These are phyloP conservation scores for Colletotrichum sojae DNA, from an alignment of 2,329 filamentous ascomycete genomes.

Conservation along the genomic window DNA sequence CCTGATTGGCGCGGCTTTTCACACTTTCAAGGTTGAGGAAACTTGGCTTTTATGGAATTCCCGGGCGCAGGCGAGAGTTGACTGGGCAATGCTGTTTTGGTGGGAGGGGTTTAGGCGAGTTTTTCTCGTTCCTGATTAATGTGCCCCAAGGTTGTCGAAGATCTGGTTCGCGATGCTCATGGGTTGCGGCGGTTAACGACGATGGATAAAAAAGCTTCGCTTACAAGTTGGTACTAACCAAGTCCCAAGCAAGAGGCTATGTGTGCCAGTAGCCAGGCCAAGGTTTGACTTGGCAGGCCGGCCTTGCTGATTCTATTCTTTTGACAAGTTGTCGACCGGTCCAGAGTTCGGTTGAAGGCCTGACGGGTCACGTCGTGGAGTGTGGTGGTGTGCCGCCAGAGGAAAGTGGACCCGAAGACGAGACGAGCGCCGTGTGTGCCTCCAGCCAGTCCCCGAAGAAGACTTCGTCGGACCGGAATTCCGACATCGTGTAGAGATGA, in stretches of 20 bases:
- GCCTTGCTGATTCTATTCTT: background rate
- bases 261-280: background rate
- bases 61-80: no score
- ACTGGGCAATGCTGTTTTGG: no score
- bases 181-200: background rate
- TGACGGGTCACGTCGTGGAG: background rate
- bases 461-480: background rate
- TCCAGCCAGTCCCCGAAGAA: background rate
- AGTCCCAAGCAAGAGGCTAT: background rate
- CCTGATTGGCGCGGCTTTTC: slow-evolving; percentile 7
- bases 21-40: background rate
- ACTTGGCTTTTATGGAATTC: background rate
- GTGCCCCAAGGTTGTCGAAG: no score
- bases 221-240: background rate
- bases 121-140: no score
- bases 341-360: slow-evolving; percentile 11
- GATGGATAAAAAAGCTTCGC: background rate
- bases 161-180: background rate
- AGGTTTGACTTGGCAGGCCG: slow-evolving; percentile 21
- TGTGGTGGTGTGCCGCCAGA: slow-evolving; percentile 3
- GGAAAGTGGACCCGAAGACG: background rate
- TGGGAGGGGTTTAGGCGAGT: no score
- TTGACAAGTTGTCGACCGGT: background rate
- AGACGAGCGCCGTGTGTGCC: slow-evolving; percentile 6
- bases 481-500: background rate